Evolutionary conservation across 1,139 yeast genomes (phyloP), one percentile per base, ranked within the genome.

Genomic region (Pichia kudriavzevii): DNA sequence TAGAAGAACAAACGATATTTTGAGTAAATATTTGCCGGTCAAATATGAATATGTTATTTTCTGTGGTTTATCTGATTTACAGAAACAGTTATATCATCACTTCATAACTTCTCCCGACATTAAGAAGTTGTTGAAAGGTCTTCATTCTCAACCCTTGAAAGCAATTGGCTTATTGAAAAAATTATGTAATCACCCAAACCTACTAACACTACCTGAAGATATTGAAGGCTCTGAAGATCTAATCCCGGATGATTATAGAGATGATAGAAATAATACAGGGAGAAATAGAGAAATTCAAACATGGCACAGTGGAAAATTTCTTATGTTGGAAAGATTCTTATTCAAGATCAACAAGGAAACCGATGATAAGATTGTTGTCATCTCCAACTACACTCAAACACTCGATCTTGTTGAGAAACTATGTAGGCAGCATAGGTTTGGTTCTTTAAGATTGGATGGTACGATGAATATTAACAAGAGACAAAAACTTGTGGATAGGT

Each of bases 31-130:
- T 53, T 66, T 91, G 39, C 98, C 98, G 0, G 84, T 93, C 46
- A 91, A 91, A 57, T 88, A 87, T 56, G 99, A 91, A 56, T 95
- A 91, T 58, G 98, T 91, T 28, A 79, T 91, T 12, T 91, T 91
- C 56, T 88, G 94, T 39, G 80, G 79, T 21, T 63, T 91, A 39
- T 72, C 93, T 2, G 87, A 87, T 1, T 69, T 88, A 62, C 99
- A 91, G 57, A 64, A 66, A 37, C 59, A 67, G 2, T 58, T 91
- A 2, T 91, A 91, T 53, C 65, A 73, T 39, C 80, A 80, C 50
- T 84, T 84, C 47, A 72, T 87, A 34, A 73, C 83, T 6, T 80
- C 95, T 3, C 88, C 94, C 1, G 94, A 81, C 35, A 80, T 85
- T 45, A 74, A 69, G 38, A 75, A 72, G 44, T 60, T 85, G 20